These are phyloP conservation scores for Linum trigynum DNA, from an alignment of 345 rosid species.

Conservation along the genomic window DNA sequence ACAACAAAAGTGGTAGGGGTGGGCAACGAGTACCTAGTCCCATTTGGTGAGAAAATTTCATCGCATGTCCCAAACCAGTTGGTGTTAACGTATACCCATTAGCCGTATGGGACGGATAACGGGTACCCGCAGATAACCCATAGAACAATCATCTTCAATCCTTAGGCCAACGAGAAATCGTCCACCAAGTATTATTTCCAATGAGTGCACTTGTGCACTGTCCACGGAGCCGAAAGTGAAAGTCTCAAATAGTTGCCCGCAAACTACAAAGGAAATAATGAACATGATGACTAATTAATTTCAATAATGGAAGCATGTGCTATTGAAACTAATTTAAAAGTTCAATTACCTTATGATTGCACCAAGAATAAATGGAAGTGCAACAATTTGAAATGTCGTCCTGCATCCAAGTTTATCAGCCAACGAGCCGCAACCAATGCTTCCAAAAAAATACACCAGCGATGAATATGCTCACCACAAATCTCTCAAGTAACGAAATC, in stretches of 20 bases:
- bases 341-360: constrained; percentile 49
- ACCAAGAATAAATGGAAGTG: constrained; percentile 52
- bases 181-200: constrained; percentile 61
- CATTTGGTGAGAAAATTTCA: no score
- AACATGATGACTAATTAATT: neutral
- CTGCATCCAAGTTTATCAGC: constrained; percentile 62
- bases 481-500: constrained; percentile 54
- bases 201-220: constrained; percentile 76
- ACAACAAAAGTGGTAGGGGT: no score
- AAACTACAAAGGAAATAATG: neutral
- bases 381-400: constrained; percentile 53
- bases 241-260: neutral
- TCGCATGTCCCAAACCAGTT: no score
- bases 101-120: no score
- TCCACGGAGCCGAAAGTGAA: constrained; percentile 11
- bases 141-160: no score
- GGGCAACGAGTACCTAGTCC: no score
- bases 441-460: constrained; percentile 75
- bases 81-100: no score
- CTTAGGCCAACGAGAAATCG: constrained; percentile 83
- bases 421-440: constrained; percentile 47
- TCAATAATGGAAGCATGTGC: neutral
- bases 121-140: no score
- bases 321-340: no score
- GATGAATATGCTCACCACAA: constrained; percentile 75